Evolutionary conservation across 371 early-diverging fungal genomes (phyloP).

Genomic region (Syncephalastrum sp.): DNA sequence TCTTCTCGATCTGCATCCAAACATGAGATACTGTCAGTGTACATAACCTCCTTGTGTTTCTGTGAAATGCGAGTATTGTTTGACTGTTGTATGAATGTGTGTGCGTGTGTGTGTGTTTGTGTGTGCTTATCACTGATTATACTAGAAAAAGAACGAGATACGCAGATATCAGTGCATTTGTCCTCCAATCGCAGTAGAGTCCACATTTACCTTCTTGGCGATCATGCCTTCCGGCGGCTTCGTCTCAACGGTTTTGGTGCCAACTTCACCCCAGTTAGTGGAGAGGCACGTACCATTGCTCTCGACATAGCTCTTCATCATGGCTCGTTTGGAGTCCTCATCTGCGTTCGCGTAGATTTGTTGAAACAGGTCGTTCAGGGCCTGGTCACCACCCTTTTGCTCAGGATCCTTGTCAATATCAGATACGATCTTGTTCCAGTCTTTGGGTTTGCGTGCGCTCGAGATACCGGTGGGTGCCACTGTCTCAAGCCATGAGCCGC

Average conservation of each 20-base stretch:
- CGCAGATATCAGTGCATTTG: no score
- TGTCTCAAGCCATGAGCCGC: neutral
- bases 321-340: conserved; percentile 89
- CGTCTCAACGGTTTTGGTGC: conserved; percentile 73
- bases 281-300: conserved; percentile 92
- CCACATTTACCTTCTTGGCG: conserved; percentile 49
- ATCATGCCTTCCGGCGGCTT: conserved; percentile 91
- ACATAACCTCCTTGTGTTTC: no score
- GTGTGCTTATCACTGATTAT: no score
- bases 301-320: conserved; percentile 97
- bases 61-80: no score
- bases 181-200: neutral
- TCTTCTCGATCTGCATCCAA: no score
- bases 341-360: conserved; percentile 87
- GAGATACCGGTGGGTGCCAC: conserved; percentile 20
- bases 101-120: no score
- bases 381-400: conserved; percentile 82
- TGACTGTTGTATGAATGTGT: no score
- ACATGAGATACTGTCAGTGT: no score
- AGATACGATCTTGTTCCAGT: conserved; percentile 80
- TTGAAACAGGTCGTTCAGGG: conserved; percentile 87
- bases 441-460: conserved; percentile 52
- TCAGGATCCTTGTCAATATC: conserved; percentile 68
- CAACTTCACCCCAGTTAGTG: conserved; percentile 96
- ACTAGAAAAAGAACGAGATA: no score